Evolutionary conservation across 176 grass and related monocot species (phyloP).

Genomic region (Puya raimondii): DNA sequence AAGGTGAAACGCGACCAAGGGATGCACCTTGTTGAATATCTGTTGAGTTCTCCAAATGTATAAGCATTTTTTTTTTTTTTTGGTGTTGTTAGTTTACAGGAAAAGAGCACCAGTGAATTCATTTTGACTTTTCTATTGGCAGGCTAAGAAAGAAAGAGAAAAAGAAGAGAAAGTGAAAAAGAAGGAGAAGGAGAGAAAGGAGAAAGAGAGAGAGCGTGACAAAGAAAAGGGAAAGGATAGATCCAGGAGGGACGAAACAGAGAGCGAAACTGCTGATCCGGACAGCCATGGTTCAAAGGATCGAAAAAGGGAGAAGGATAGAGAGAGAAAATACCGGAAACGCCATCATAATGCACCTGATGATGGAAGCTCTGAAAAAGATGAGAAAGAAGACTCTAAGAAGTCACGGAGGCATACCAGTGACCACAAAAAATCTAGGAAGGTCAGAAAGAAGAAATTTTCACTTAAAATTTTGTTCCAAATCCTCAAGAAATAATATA

Average conservation of each 20-base stretch:
- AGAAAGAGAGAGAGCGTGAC: conserved; percentile 52
- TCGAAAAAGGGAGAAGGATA: conserved; percentile 78
- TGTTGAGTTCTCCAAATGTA: no score
- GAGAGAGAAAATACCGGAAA: conserved; percentile 93
- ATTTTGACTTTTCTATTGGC: not conserved
- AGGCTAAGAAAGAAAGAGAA: conserved; percentile 75
- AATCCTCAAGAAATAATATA: not conserved
- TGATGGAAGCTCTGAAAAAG: conserved; percentile 70
- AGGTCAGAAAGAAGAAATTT: conserved; percentile 31
- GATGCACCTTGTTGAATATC: no score
- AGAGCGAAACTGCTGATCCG: conserved; percentile 53
- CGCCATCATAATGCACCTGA: conserved; percentile 55
- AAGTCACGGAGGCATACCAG: conserved; percentile 71
- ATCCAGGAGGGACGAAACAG: conserved; percentile 54
- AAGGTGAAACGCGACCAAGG: no score
- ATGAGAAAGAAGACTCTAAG: conserved; percentile 68
- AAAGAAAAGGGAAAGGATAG: conserved; percentile 84
- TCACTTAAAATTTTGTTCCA: conserved; percentile 16
- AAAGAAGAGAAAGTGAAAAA: conserved; percentile 80
- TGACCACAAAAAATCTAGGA: conserved; percentile 91
- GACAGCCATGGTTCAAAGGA: conserved; percentile 61
- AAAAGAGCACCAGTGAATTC: not conserved
- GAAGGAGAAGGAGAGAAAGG: conserved; percentile 64
- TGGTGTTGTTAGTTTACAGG: no score
- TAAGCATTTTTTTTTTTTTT: no score